A percentile compares a stretch with the other conserved stretches of the same genome.
phyloP scores from a whole-genome alignment of 371 early-diverging fungal genomes.

The Mucor plumbeus region DNA sequence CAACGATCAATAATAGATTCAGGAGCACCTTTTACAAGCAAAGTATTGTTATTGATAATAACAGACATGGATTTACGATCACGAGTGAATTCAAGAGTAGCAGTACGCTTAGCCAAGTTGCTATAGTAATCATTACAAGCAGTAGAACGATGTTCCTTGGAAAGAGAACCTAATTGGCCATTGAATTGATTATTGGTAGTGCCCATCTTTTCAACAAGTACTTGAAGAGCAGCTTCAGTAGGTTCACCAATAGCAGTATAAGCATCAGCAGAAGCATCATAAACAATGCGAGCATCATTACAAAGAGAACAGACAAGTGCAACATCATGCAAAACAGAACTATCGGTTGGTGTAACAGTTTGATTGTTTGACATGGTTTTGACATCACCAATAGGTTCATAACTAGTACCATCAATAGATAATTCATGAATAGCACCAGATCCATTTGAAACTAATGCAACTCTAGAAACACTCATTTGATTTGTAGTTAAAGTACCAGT shows the following conservation, averaged over 20 bases:
- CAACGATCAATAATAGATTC: slow-evolving; percentile 93
- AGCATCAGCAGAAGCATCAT: slow-evolving; percentile 64
- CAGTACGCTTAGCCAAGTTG: slow-evolving; percentile 55
- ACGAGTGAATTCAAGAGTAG: slow-evolving; percentile 93
- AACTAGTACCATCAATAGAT: slow-evolving; percentile 82
- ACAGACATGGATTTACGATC: slow-evolving; percentile 97
- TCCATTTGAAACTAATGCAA: slow-evolving; percentile 23
- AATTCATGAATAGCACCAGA: slow-evolving; percentile 67
- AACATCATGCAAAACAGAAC: slow-evolving; percentile 59
- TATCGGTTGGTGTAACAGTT: not conserved
- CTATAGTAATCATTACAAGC: slow-evolving; percentile 70
- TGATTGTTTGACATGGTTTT: not conserved
- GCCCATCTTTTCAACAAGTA: slow-evolving; percentile 92
- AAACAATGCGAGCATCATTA: slow-evolving; percentile 88
- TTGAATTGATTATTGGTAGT: slow-evolving; percentile 75
- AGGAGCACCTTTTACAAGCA: slow-evolving; percentile 95
- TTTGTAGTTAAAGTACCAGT: slow-evolving; percentile 99
- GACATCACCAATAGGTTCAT: slow-evolving; percentile 84
- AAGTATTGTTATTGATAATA: slow-evolving; percentile 53
- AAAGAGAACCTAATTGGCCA: slow-evolving; percentile 48
- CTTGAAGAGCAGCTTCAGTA: slow-evolving; percentile 97
- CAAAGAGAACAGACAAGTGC: slow-evolving; percentile 87
- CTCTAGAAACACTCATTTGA: slow-evolving; percentile 90
- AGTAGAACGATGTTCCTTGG: slow-evolving; percentile 62
- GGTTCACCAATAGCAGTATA: slow-evolving; percentile 93